Conservation (phyloP, 257 asterid species). For the Oldenlandia corymbosa region DNA sequence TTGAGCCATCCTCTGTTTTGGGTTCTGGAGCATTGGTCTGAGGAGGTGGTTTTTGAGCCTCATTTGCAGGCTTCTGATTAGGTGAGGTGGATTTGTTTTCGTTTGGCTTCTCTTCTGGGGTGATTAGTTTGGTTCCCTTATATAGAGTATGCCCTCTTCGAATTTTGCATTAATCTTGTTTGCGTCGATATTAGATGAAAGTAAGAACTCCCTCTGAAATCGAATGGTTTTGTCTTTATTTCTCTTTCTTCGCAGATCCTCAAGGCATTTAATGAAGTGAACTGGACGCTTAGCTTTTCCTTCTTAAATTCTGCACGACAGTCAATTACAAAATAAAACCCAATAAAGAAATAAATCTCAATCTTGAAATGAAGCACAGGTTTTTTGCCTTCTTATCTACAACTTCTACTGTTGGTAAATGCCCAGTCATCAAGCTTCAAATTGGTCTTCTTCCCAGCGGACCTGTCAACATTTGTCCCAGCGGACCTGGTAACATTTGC, state of each 20-base stretch:
- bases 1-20: background rate
- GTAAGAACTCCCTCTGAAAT: constrained; percentile 46
- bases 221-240: constrained; percentile 25
- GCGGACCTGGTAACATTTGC: too few species aligned
- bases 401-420: constrained; percentile 22
- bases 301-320: constrained; percentile 41
- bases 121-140: constrained; percentile 47
- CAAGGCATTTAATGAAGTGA: constrained; percentile 30
- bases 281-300: constrained; percentile 55
- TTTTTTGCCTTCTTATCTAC: constrained; percentile 45
- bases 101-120: constrained; percentile 24
- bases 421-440: constrained; percentile 76
- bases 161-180: constrained; percentile 51
- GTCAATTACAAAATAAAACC: background rate
- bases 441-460: constrained; percentile 47
- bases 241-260: constrained; percentile 51
- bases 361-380: background rate
- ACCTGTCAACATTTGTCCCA: constrained; percentile 63
- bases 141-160: constrained; percentile 41
- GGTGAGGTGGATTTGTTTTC: constrained; percentile 9
- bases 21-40: background rate
- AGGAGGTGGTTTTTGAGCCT: constrained; percentile 10
- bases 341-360: background rate
- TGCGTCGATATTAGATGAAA: constrained; percentile 42
- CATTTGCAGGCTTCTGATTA: background rate